A percentile compares a stretch with the other conserved stretches of the same genome.
phyloP scores from a whole-genome alignment of 2,329 filamentous ascomycete genomes.

The Aaosphaeria arxii region DNA sequence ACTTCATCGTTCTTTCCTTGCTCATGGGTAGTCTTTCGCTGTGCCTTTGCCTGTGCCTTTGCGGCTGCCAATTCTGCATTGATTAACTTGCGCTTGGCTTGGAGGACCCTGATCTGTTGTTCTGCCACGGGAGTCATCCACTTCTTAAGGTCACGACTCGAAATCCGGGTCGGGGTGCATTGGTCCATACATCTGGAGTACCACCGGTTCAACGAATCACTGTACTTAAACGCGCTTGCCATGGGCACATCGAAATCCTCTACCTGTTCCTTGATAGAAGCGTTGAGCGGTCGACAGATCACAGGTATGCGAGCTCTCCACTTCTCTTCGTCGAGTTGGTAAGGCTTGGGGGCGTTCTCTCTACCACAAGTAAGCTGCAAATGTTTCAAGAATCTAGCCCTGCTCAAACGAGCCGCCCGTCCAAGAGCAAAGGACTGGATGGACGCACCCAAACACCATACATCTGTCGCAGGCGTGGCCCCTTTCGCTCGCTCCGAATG shows the following conservation, averaged over 20 bases:
- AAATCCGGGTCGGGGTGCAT: slow-evolving; percentile 1
- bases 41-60: too few relatives aligned
- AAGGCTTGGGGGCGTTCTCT: too few relatives aligned
- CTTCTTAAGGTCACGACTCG: slow-evolving; percentile 1
- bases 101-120: slow-evolving; percentile 1
- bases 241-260: not conserved
- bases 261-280: not conserved
- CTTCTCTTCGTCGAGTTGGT: not conserved
- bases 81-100: not conserved
- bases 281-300: slow-evolving; percentile 9
- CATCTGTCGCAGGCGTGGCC: slow-evolving; percentile 13
- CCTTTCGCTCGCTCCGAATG: not conserved
- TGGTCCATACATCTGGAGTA: slow-evolving; percentile 8
- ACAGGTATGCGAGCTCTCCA: slow-evolving; percentile 5
- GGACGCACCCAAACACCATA: slow-evolving; percentile 20
- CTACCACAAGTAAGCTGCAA: too few relatives aligned
- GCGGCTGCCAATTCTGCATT: too few relatives aligned
- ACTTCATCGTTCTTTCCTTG: too few relatives aligned
- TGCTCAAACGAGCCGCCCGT: too few relatives aligned
- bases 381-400: too few relatives aligned
- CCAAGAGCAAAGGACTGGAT: slow-evolving; percentile 16
- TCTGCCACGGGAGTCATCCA: slow-evolving; percentile 2
- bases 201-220: slow-evolving; percentile 9
- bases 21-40: too few relatives aligned
- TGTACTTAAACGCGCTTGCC: slow-evolving; percentile 3